phyloP scores from a whole-genome alignment of 257 asterid genomes.

The Coffea canephora region DNA sequence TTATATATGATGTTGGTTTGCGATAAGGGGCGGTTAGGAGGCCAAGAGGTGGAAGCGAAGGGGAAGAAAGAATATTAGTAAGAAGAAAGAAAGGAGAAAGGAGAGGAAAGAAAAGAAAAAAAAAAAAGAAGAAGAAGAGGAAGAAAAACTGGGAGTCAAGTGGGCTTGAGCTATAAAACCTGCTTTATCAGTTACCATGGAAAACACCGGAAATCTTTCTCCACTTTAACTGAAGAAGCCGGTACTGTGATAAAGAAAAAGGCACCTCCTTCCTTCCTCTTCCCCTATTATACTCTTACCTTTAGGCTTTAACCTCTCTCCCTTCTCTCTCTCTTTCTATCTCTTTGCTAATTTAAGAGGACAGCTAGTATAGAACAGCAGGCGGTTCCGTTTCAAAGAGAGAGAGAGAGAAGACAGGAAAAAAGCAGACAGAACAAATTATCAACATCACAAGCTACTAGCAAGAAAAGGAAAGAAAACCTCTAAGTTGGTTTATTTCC shows the following conservation, averaged over 20 bases:
- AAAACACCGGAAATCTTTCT: conserved; percentile 45
- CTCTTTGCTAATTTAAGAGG: conserved; percentile 56
- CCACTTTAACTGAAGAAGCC: conserved; percentile 70
- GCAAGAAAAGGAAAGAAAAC: conserved; percentile 16
- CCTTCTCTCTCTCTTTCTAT: conserved; percentile 26
- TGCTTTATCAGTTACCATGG: conserved; percentile 39
- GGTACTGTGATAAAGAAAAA: conserved; percentile 67
- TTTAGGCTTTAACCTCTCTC: neutral
- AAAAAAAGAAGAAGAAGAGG: conserved; percentile 12
- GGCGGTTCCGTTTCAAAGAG: conserved; percentile 31
- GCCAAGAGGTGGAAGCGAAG: neutral
- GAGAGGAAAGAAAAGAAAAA: conserved; percentile 11
- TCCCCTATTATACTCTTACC: conserved; percentile 24
- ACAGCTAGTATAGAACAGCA: conserved; percentile 4
- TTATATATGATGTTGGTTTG: neutral
- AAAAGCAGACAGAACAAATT: conserved; percentile 22
- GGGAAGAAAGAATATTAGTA: neutral
- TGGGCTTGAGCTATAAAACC: conserved; percentile 44
- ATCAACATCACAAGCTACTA: neutral
- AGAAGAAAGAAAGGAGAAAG: conserved; percentile 7
- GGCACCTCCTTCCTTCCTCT: conserved; percentile 17
- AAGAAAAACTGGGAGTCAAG: conserved; percentile 28
- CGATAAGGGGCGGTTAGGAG: conserved; percentile 4
- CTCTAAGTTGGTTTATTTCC: conserved; percentile 11
- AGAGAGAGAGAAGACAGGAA: conserved; percentile 17